These are phyloP conservation scores for Inga oerstediana DNA, from an alignment of 306 rosid genomes.

Conservation along the genomic window DNA sequence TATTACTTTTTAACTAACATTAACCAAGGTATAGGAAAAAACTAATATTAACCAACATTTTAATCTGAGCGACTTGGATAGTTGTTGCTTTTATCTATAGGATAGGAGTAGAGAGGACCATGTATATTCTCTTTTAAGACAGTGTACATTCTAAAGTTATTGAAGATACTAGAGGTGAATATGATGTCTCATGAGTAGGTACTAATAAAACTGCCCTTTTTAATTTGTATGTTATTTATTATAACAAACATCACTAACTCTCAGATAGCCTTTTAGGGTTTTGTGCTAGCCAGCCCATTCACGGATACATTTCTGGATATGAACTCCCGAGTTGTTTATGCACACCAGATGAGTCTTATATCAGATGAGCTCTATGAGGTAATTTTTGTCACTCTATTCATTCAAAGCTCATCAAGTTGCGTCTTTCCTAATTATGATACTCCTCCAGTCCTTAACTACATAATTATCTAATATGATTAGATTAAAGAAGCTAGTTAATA, in stretches of 20 bases:
- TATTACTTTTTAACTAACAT: too few species aligned
- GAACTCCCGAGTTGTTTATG: not conserved
- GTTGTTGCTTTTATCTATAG: too few species aligned
- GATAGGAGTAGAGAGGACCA: too few species aligned
- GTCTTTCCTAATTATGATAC: not conserved
- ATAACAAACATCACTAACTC: not conserved
- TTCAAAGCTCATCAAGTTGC: not conserved
- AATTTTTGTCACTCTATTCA: not conserved
- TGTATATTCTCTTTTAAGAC: not conserved
- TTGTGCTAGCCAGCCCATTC: not conserved
- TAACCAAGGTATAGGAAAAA: too few species aligned
- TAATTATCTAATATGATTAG: too few species aligned
- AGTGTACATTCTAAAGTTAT: not conserved
- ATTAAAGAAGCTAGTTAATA: too few species aligned
- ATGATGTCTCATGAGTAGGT: not conserved
- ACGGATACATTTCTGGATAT: not conserved
- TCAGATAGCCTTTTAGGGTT: not conserved
- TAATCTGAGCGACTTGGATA: too few species aligned
- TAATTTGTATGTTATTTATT: not conserved
- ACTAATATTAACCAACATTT: too few species aligned
- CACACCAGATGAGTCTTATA: slow-evolving; percentile 13
- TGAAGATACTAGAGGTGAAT: not conserved
- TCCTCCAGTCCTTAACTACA: too few species aligned
- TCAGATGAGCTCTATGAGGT: slow-evolving; percentile 18
- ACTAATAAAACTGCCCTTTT: not conserved